Evolutionary conservation across 1,284 basidiomycete species (phyloP).

Genomic region (Trametes polyzona): DNA sequence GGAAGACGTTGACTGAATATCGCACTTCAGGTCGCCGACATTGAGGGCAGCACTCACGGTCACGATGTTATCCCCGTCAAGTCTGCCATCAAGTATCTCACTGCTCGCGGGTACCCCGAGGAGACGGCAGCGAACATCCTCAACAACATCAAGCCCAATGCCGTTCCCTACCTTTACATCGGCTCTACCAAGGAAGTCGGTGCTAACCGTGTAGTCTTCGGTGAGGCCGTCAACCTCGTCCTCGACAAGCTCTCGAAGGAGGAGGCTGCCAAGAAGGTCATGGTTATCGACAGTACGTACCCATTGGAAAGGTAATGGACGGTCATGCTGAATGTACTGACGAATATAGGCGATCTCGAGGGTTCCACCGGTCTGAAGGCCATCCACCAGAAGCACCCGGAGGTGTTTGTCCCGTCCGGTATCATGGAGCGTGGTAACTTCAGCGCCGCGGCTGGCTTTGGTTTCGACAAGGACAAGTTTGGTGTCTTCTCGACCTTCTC

Average conservation of each 20-base stretch:
- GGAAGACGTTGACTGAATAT: not conserved
- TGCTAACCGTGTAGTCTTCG: conserved; percentile 82
- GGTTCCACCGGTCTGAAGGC: conserved; percentile 85
- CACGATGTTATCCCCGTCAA: conserved; percentile 86
- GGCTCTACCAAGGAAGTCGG: conserved; percentile 75
- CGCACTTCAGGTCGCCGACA: conserved; percentile 52
- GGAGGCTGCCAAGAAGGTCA: conserved; percentile 77
- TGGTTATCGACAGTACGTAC: conserved; percentile 80
- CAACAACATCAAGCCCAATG: conserved; percentile 63
- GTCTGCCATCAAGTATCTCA: conserved; percentile 73
- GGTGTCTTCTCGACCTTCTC: conserved; percentile 88
- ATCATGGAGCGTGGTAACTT: conserved; percentile 50
- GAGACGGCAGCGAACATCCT: conserved; percentile 57
- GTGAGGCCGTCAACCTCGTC: conserved; percentile 79
- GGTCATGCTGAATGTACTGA: not conserved
- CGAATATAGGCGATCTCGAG: conserved; percentile 81
- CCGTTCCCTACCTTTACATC: conserved; percentile 60
- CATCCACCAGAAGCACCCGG: conserved; percentile 86
- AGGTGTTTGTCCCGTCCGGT: conserved; percentile 82
- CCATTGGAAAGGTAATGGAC: too few relatives aligned
- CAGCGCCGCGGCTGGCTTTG: conserved; percentile 85
- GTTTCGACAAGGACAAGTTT: conserved; percentile 74
- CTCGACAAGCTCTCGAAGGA: conserved; percentile 76
- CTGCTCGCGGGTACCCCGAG: conserved; percentile 63
- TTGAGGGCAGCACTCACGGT: conserved; percentile 77